phyloP scores from a whole-genome alignment of 2,329 filamentous ascomycete species.

The Alternaria ethzedia region DNA sequence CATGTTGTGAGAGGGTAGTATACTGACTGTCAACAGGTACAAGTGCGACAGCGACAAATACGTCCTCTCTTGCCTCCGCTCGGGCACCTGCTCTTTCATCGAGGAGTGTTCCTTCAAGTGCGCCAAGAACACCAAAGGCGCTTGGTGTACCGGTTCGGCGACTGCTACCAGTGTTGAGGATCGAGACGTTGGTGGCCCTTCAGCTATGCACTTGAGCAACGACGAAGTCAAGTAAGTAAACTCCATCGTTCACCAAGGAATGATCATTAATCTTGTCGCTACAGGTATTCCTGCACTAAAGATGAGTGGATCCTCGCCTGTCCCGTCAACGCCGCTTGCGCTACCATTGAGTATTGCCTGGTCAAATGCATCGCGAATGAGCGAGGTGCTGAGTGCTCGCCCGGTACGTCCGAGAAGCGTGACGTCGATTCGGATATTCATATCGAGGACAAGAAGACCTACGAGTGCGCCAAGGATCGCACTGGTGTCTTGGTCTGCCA shows the following conservation, averaged over 20 bases:
- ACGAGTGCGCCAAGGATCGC: slow-evolving; percentile 9
- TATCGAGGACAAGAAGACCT: neutral
- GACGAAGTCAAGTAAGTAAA: no score
- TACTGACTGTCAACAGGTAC: neutral
- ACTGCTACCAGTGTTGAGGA: no score
- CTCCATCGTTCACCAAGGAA: no score
- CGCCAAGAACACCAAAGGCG: neutral
- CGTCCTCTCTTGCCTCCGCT: neutral
- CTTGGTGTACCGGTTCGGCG: neutral
- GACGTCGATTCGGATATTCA: neutral
- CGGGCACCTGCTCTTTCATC: neutral
- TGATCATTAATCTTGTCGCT: no score
- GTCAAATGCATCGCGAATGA: no score
- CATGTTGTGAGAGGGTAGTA: neutral
- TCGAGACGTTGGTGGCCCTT: no score
- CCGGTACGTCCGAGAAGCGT: neutral
- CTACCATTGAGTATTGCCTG: no score
- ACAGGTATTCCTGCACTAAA: no score
- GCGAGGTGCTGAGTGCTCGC: no score
- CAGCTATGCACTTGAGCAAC: no score
- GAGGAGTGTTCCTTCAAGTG: neutral
- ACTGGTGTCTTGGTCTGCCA: slow-evolving; percentile 14
- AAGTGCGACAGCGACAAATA: neutral
- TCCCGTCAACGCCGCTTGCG: no score
- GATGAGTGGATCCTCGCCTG: no score